These are phyloP conservation scores for Paraphoma chrysanthemicola DNA, from an alignment of 2,329 filamentous ascomycete species.

Conservation along the genomic window DNA sequence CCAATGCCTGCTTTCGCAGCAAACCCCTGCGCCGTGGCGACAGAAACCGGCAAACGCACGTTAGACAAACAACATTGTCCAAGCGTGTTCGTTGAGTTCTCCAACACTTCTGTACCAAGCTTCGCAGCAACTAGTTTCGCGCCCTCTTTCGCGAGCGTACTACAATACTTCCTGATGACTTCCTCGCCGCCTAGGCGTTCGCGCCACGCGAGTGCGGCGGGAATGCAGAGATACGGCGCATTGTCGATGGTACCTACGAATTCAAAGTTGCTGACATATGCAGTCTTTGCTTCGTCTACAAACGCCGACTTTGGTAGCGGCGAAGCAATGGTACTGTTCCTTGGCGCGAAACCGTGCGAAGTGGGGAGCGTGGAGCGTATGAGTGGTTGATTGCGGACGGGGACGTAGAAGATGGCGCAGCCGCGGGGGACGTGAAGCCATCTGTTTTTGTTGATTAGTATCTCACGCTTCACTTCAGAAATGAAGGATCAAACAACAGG, in stretches of 20 bases:
- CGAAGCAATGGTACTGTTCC: slow-evolving; percentile 29
- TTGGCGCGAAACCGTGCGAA: slow-evolving; percentile 75
- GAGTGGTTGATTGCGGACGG: slow-evolving; percentile 74
- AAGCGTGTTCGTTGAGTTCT: slow-evolving; percentile 68
- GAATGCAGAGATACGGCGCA: slow-evolving; percentile 73
- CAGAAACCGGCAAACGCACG: slow-evolving; percentile 71
- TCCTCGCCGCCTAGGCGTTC: slow-evolving; percentile 75
- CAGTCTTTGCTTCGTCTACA: slow-evolving; percentile 54
- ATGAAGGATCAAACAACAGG: no score
- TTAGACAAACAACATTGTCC: slow-evolving; percentile 75
- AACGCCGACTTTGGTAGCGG: slow-evolving; percentile 18
- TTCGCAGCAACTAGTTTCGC: slow-evolving; percentile 66
- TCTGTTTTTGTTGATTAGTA: slow-evolving; percentile 40
- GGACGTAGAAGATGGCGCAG: slow-evolving; percentile 82
- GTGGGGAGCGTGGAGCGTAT: slow-evolving; percentile 80
- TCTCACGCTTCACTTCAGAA: no score
- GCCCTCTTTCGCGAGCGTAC: slow-evolving; percentile 68
- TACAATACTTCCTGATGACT: slow-evolving; percentile 69
- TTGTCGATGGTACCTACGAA: slow-evolving; percentile 80
- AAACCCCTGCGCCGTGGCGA: slow-evolving; percentile 37
- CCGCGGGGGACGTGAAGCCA: slow-evolving; percentile 85
- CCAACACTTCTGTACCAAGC: slow-evolving; percentile 74
- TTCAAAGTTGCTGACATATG: slow-evolving; percentile 75
- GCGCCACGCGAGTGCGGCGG: slow-evolving; percentile 75
- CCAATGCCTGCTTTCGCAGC: slow-evolving; percentile 24